Base-by-base conservation (phyloP, 257 asterid species). In the Penstemon barbatus region DNA sequence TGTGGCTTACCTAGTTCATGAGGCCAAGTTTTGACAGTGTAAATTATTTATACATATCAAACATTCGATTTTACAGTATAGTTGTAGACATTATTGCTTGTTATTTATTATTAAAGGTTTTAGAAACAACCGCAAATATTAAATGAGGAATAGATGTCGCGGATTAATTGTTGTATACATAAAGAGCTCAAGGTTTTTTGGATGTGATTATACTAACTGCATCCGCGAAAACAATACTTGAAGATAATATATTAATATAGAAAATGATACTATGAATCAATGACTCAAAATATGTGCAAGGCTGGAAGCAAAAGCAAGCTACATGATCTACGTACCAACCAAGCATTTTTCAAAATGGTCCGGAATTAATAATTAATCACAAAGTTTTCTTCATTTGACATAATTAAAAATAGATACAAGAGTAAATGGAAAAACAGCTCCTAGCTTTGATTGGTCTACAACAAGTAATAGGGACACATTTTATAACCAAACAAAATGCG, bases 341-440 rank as follows among this genome's bases (percentile, higher is more conserved):
- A 69, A 68, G 99, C 99, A 77, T 90, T 93, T 46, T 93, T 90
- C 75, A 90, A 86, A 65, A 93, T 66, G 84, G 90, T 77, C 73
- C 81, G 86, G 72, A 90, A 93, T 42, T 97, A 75, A 55, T 59
- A n/a, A n/a, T n/a, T 70, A 50, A 63, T 42, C 36, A 49, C 33
- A 58, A 5, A 25, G 36, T 42, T 18, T 13, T 10, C 18, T 33
- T 44, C 63, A 15, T 63, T 49, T 6, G 25, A 51, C 68, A 61
- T 8, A 38, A 50, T 44, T 3, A 25, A 25, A 25, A 25, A 7
- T 11, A n/a, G 57, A 69, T 11, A 12, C 6, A 45, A 10, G 18
- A 62, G 7, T 44, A 45, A 6, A 25, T 3, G 7, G 8, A 57
- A 6, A 3, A 25, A 25, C 33, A 25, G 33, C 33, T 25, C 33